These are phyloP conservation scores for Pythium phragmitis DNA, from an alignment of 352 stramenopile species.

Conservation along the genomic window DNA sequence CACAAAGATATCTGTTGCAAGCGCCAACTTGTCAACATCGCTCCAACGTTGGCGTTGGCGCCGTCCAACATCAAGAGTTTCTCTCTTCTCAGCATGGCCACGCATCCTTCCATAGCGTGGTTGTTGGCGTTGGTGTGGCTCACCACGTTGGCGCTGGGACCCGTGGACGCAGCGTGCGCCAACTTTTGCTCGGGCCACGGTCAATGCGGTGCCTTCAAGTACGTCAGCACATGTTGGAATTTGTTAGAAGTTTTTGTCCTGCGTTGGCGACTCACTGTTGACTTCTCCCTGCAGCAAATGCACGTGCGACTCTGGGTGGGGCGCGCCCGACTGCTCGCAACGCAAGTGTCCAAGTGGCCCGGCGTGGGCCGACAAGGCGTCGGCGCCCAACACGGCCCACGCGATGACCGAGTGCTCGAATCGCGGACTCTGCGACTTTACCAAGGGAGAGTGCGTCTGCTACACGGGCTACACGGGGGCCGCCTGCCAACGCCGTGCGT, in stretches of 20 bases:
- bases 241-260: background rate
- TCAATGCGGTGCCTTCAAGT: conserved; percentile 49
- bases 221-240: conserved; percentile 4
- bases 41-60: background rate
- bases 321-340: conserved; percentile 69
- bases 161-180: conserved; percentile 39
- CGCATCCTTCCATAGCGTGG: background rate
- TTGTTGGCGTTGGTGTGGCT: background rate
- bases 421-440: conserved; percentile 59
- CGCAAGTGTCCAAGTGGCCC: conserved; percentile 64
- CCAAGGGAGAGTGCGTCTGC: conserved; percentile 61
- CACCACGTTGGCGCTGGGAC: background rate
- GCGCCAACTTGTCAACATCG: background rate
- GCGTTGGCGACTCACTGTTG: background rate
- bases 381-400: conserved; percentile 49
- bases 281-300: conserved; percentile 42
- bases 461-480: conserved; percentile 55
- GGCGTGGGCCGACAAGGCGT: conserved; percentile 83
- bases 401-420: conserved; percentile 63
- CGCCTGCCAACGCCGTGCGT: conserved; percentile 55
- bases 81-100: background rate
- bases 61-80: background rate
- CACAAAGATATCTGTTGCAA: background rate
- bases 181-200: conserved; percentile 69
- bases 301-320: conserved; percentile 63